Evolutionary conservation across 768 basidiomycete species (phyloP), one percentile per base, ranked within the genome.

Genomic region (Termitomyces sp.): DNA sequence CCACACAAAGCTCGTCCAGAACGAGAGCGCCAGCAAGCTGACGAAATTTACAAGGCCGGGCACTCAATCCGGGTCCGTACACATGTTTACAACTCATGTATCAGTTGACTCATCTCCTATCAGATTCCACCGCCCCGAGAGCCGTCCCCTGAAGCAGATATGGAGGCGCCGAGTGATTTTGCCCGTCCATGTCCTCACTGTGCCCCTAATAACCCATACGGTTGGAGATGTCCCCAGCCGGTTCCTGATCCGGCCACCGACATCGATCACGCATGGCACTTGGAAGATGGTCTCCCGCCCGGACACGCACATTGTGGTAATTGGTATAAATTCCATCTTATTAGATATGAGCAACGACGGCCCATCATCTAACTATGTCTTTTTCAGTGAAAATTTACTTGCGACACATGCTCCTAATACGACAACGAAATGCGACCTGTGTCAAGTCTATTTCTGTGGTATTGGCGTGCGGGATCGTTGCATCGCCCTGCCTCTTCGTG

Each of bases 151-250:
- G 87, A 91, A 66, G 87, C 89, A 37, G 83, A 82, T 64, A 70
- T 90, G 42, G 82, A 86, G 65, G 76, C 80, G 42, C 84, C 81
- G 53, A 71, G 75, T 19, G 87, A 90, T 52, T 86, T 78, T 69
- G 82, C 83, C 1, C 84, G 86, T 10, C 92, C 92, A 6, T 94
- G 92, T 66, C 89, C 92, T 0, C 89, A 92, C 61, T 93, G 91
- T 65, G 41, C 70, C 16, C 75, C 81, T 2, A 83, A 82, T 50
- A 93, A 94, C 63, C 77, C 79, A 6, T 90, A 79, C 63, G 90
- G 87, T 2, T 94, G 90, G 89, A 76, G 78, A 61, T 94, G 92
- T 65, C 86, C 90, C n/a, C 79, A 83, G 49, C 92, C 92, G 37
- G 84, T 94, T 25, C 73, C 82, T 9, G 90, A 93, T 72, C 91